Evolutionary conservation across 805 yeast species (phyloP).

Genomic region (Starmerella scarabaei): DNA sequence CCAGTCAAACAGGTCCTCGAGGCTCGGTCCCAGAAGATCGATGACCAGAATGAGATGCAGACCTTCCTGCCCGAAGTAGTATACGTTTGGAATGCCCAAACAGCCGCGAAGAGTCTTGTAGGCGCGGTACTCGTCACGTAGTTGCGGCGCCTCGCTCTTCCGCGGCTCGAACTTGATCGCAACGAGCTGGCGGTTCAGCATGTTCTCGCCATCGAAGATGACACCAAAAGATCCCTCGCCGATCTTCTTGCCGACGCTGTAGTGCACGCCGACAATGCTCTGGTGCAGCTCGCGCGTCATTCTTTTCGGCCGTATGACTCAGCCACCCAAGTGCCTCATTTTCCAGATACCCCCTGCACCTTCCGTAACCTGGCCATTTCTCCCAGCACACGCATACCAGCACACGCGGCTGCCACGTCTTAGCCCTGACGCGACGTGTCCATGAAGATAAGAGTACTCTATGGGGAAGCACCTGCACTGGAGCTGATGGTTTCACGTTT

Average conservation of each 20-base stretch:
- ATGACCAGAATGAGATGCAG: conserved; percentile 96
- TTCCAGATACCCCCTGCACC: too few relatives aligned
- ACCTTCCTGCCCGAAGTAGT: conserved; percentile 95
- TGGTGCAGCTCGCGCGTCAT: conserved; percentile 19
- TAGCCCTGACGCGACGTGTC: too few relatives aligned
- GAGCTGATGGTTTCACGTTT: too few relatives aligned
- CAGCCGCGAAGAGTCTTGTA: conserved; percentile 92
- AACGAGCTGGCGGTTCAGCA: conserved; percentile 93
- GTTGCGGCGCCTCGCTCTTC: conserved; percentile 88
- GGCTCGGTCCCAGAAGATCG: conserved; percentile 85
- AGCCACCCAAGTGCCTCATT: too few relatives aligned
- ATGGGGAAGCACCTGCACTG: too few relatives aligned
- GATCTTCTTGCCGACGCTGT: conserved; percentile 81
- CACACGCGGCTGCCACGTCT: too few relatives aligned
- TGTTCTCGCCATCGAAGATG: conserved; percentile 77
- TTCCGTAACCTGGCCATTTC: too few relatives aligned
- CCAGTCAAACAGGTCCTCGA: conserved; percentile 91
- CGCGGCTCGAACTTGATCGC: conserved; percentile 89
- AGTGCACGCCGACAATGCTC: conserved; percentile 11
- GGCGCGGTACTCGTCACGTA: conserved; percentile 93
- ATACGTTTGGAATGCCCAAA: conserved; percentile 89
- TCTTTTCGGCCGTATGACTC: too few relatives aligned
- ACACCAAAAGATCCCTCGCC: conserved; percentile 98
- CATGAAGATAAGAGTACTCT: too few relatives aligned
- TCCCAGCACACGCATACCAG: too few relatives aligned